phyloP scores from a whole-genome alignment of 1,284 basidiomycete species.

The Cutaneotrichosporon arboriforme region DNA sequence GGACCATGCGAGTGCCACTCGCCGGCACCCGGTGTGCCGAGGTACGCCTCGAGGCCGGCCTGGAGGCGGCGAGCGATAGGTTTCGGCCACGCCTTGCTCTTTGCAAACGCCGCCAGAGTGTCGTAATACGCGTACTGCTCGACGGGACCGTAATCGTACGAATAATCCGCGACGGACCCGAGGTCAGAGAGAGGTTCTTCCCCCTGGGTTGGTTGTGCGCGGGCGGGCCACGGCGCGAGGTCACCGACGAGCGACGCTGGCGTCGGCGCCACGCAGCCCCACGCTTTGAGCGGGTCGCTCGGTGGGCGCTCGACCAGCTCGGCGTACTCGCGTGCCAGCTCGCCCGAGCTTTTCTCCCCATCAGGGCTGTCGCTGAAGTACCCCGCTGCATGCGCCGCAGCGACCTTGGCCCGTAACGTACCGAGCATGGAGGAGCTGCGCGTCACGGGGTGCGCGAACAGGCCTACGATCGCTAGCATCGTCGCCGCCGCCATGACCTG shows the following conservation, averaged over 20 bases:
- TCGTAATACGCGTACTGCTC: constrained; percentile 16
- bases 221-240: too few species aligned
- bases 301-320: constrained; percentile 18
- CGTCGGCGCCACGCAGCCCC: constrained; percentile 23
- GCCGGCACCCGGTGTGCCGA: neutral
- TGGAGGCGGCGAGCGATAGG: constrained; percentile 7
- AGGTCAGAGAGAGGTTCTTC: constrained; percentile 15
- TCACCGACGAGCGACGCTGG: constrained; percentile 20
- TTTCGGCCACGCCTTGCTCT: constrained; percentile 20
- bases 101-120: constrained; percentile 26
- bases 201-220: neutral
- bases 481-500: too few species aligned
- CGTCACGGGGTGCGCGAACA: too few species aligned
- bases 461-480: too few species aligned
- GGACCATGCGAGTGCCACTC: neutral
- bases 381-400: too few species aligned
- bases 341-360: neutral
- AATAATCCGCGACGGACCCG: constrained; percentile 33
- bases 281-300: constrained; percentile 34
- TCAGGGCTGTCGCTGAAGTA: too few species aligned
- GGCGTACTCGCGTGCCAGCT: neutral
- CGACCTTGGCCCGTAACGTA: too few species aligned
- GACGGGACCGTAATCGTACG: constrained; percentile 29
- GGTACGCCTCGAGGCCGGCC: constrained; percentile 19
- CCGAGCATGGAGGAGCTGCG: too few species aligned